These are phyloP conservation scores for Turritis glabra DNA, from an alignment of 345 rosid genomes.

Conservation along the genomic window DNA sequence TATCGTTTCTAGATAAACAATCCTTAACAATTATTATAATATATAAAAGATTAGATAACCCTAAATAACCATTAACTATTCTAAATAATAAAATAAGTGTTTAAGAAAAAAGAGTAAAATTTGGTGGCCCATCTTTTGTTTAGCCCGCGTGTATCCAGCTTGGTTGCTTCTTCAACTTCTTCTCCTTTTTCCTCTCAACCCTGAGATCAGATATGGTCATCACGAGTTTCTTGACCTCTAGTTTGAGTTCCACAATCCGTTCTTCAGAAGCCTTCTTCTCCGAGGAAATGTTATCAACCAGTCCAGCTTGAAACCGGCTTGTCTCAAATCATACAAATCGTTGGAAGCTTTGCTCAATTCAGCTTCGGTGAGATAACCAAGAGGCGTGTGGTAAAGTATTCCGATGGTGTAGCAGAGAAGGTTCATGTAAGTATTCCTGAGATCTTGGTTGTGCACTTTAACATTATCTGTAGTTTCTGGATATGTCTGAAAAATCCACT, in stretches of 20 bases:
- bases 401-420: background rate
- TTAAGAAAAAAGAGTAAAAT: background rate
- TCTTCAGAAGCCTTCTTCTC: conserved; percentile 9
- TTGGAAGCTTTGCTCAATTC: background rate
- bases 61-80: background rate
- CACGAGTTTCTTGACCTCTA: background rate
- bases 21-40: background rate
- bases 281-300: background rate
- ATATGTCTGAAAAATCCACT: conserved; percentile 11
- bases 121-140: background rate
- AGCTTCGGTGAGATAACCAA: background rate
- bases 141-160: background rate
- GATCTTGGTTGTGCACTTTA: background rate
- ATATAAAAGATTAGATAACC: background rate
- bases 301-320: background rate
- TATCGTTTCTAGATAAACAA: background rate
- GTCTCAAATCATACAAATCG: background rate
- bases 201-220: background rate
- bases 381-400: conserved; percentile 4
- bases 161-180: conserved; percentile 16
- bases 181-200: background rate
- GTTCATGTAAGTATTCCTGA: background rate
- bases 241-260: background rate
- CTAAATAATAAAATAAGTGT: background rate
- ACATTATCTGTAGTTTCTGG: background rate